These are phyloP conservation scores for Ascochyta fabae DNA, from an alignment of 2,329 filamentous ascomycete genomes.

Conservation along the genomic window DNA sequence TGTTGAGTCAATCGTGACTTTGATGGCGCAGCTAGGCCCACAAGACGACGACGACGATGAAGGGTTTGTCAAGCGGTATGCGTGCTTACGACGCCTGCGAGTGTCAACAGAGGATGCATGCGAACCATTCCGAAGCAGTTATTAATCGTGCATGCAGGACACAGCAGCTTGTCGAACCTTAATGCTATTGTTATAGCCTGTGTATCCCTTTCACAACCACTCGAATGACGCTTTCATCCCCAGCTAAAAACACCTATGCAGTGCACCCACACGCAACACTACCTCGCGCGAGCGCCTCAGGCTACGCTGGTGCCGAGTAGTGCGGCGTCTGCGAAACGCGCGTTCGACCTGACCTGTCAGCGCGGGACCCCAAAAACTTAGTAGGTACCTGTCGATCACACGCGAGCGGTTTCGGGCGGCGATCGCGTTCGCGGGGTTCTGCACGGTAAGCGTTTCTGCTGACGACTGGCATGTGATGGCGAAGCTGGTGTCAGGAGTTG, in stretches of 20 bases:
- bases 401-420: background rate
- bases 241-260: background rate
- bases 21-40: background rate
- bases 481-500: no score
- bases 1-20: background rate
- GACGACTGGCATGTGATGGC: no score
- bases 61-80: background rate
- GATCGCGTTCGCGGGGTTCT: background rate
- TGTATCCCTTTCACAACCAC: no score
- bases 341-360: background rate
- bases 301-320: constrained; percentile 6
- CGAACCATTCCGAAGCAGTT: no score
- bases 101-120: background rate
- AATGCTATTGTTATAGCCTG: background rate
- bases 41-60: background rate
- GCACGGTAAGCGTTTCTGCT: no score
- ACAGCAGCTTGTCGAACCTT: background rate
- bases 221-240: no score
- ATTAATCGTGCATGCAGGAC: no score
- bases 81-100: constrained; percentile 3
- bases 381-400: constrained; percentile 8
- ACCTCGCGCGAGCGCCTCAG: constrained; percentile 5
- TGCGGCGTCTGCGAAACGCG: constrained; percentile 11
- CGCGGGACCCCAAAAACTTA: no score
- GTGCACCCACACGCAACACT: constrained; percentile 1